Percentiles rank a stretch among this genome's conserved stretches.
Conservation (phyloP, 2,329 filamentous ascomycete species). For the Neonectria magnoliae region DNA sequence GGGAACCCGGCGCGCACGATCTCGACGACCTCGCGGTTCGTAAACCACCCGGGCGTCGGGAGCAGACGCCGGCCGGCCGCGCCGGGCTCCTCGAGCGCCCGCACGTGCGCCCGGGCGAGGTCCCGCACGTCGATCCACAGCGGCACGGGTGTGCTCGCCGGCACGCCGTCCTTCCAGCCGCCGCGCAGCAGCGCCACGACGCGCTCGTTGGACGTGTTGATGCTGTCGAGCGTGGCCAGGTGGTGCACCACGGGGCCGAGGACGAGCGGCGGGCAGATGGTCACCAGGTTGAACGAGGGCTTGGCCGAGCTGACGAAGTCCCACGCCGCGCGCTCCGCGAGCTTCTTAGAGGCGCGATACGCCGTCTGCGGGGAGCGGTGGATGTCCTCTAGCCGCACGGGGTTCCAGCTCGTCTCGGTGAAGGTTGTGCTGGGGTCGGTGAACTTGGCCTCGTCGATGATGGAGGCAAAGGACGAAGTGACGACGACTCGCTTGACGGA, state of each 20-base stretch:
- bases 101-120: constrained; percentile 62
- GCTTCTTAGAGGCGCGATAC: constrained; percentile 66
- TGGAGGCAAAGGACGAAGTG: constrained; percentile 66
- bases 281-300: constrained; percentile 61
- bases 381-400: constrained; percentile 58
- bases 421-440: constrained; percentile 53
- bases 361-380: constrained; percentile 51
- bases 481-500: constrained; percentile 76
- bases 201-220: constrained; percentile 66
- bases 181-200: constrained; percentile 62
- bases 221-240: constrained; percentile 54
- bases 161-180: constrained; percentile 57
- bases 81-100: constrained; percentile 59
- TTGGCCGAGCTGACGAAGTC: constrained; percentile 57
- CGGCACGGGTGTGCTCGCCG: constrained; percentile 52
- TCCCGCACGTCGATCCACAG: constrained; percentile 68
- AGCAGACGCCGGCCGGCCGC: constrained; percentile 64
- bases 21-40: constrained; percentile 56
- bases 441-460: constrained; percentile 53
- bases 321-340: constrained; percentile 65
- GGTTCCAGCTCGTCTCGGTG: constrained; percentile 64
- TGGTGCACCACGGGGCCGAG: constrained; percentile 63
- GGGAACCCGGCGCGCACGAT: constrained; percentile 60
- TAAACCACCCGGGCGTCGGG: constrained; percentile 58
- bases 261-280: constrained; percentile 65